Evolutionary conservation across 2,329 filamentous ascomycete species (phyloP).

Genomic region (Plectosphaerella cucumerina): DNA sequence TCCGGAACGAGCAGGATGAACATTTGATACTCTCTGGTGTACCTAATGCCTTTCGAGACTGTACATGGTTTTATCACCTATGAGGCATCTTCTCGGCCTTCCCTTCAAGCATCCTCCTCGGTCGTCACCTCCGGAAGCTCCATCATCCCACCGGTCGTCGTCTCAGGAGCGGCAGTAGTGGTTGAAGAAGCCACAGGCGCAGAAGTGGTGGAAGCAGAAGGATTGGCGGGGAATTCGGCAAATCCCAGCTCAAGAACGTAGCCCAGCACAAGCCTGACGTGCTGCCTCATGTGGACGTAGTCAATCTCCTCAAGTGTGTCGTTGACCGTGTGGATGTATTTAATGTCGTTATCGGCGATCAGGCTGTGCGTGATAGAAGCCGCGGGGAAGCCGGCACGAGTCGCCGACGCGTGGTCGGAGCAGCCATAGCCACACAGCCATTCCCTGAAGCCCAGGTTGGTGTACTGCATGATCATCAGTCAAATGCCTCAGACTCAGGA

Average conservation of each 20-base stretch:
- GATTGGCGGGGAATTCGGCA: background rate
- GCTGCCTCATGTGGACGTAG: background rate
- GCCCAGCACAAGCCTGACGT: background rate
- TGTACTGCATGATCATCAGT: background rate
- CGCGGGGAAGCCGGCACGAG: constrained; percentile 21
- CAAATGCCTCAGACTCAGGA: background rate
- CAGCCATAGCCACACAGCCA: constrained; percentile 35
- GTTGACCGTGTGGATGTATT: background rate
- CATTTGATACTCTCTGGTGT: too few species aligned
- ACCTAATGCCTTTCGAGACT: too few species aligned
- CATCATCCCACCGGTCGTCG: too few species aligned
- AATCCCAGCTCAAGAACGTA: background rate
- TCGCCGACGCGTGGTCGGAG: constrained; percentile 29
- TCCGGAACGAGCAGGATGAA: too few species aligned
- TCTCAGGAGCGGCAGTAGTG: too few species aligned
- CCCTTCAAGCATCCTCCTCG: too few species aligned
- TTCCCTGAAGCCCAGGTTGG: background rate
- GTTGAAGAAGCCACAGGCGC: too few species aligned
- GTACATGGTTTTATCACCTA: too few species aligned
- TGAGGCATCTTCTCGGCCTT: too few species aligned
- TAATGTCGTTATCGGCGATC: background rate
- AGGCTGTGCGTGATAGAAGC: background rate
- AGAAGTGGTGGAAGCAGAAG: too few species aligned
- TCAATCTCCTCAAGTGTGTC: background rate
- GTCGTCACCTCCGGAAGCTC: too few species aligned